Base-by-base conservation (phyloP, 768 basidiomycete genomes). In the Infundibulicybe gibba region DNA sequence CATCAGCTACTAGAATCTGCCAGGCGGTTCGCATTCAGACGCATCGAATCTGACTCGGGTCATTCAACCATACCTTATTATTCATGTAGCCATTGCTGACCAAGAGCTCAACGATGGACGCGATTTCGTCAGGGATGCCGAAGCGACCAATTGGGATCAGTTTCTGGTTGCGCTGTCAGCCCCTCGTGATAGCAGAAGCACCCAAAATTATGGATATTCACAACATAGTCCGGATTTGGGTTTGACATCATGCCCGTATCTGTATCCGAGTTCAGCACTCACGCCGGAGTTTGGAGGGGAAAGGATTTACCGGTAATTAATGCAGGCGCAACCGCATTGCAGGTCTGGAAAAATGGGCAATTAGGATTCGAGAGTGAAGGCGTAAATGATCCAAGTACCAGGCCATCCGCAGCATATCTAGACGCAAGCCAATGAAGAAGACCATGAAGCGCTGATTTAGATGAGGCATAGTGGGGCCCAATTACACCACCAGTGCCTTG, bases 381-480 rank as follows among this genome's bases (percentile, higher is more conserved):
- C 2, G 12, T 5, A 14, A 15, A 13, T 37, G 12, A 30, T 12
- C 9, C 8, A 30, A 2, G 37, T 53, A 78, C 78, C 41, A 80
- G 67, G 11, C 77, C 77, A 11, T 73, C 71, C 49, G 74, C 73
- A 12, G 72, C 71, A 50, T 79, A 75, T 32, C 76, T 62, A 41
- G 59, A 61, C 6, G 77, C 72, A n/a, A 79, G 59, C 79, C 79
- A 79, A 50, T 79, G 79, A 32, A 79, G 59, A 5, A 79, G 62
- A 0, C 79, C 79, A 49, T 79, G 77, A 49, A 79, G 52, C 2
- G 77, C 79, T 2, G 76, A 70, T 49, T 80, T 80, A 0, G 77
- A 77, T 0, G 76, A 78, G 5, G 79, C 76, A 45, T 80, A 79
- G 47, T 80, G 79, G 0, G 79, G 77, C 0, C 79, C 79, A 38